Conservation (phyloP, 1,284 basidiomycete species). For the Phylloboletellus chloephorus region DNA sequence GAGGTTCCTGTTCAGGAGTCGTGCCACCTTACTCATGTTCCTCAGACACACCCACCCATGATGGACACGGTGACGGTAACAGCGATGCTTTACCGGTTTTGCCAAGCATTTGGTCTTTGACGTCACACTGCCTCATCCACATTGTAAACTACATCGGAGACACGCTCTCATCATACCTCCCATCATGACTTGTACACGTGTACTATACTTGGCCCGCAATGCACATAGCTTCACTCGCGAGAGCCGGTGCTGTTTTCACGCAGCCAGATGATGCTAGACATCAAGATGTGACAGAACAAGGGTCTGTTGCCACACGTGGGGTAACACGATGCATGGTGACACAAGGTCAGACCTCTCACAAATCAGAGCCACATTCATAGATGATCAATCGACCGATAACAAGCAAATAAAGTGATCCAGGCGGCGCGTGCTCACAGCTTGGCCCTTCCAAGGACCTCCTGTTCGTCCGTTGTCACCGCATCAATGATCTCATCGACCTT, state of each 20-base stretch:
- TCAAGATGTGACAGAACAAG: slow-evolving; percentile 27
- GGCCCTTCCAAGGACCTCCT: slow-evolving; percentile 39
- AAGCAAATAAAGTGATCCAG: slow-evolving; percentile 21
- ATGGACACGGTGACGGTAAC: slow-evolving; percentile 83
- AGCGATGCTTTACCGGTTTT: slow-evolving; percentile 77
- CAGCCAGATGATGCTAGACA: slow-evolving; percentile 21
- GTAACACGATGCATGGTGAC: slow-evolving; percentile 28
- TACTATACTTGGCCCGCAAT: slow-evolving; percentile 32
- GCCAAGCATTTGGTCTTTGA: slow-evolving; percentile 62
- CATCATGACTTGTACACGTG: slow-evolving; percentile 29
- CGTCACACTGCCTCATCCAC: slow-evolving; percentile 23
- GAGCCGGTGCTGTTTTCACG: slow-evolving; percentile 19
- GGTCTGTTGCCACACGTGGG: slow-evolving; percentile 32
- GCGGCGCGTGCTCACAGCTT: slow-evolving; percentile 49
- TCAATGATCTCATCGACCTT: slow-evolving; percentile 80
- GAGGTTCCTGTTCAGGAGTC: slow-evolving; percentile 21
- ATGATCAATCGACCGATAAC: slow-evolving; percentile 32
- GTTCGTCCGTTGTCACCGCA: slow-evolving; percentile 51
- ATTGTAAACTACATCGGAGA: slow-evolving; percentile 32
- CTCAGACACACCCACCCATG: slow-evolving; percentile 75
- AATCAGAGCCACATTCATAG: slow-evolving; percentile 19
- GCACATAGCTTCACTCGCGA: slow-evolving; percentile 21
- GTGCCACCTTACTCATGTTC: slow-evolving; percentile 23
- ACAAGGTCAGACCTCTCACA: slow-evolving; percentile 18
- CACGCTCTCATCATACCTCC: slow-evolving; percentile 31